These are phyloP conservation scores for Fusarium udum DNA, from an alignment of 2,329 filamentous ascomycete species.

Conservation along the genomic window DNA sequence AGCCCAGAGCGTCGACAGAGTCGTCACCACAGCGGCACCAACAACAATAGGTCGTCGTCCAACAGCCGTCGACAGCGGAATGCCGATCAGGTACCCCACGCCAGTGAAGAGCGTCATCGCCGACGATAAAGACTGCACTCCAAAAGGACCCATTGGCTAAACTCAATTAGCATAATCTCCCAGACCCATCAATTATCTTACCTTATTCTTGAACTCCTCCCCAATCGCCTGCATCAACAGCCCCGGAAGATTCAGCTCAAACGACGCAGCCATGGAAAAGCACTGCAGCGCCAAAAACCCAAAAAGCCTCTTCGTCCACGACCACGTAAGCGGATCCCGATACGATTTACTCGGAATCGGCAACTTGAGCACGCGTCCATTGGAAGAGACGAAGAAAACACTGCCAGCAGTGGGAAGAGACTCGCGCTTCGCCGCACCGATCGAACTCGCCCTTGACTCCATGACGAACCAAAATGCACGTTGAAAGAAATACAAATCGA, in stretches of 20 bases:
- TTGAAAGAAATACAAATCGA: no score
- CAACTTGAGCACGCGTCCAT: slow-evolving; percentile 24
- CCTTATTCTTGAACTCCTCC: slow-evolving; percentile 9
- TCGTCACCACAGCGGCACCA: not conserved
- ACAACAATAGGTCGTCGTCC: slow-evolving; percentile 25
- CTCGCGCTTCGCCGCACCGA: not conserved
- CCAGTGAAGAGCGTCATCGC: slow-evolving; percentile 30
- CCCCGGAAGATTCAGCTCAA: slow-evolving; percentile 23
- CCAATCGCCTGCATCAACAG: not conserved
- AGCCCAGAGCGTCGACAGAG: slow-evolving; percentile 15
- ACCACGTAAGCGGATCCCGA: slow-evolving; percentile 35
- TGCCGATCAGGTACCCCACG: slow-evolving; percentile 5
- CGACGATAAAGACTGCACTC: not conserved
- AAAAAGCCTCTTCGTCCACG: slow-evolving; percentile 1
- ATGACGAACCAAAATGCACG: not conserved
- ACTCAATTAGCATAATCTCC: fast-evolving
- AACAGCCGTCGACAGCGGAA: slow-evolving; percentile 27
- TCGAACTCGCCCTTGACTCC: not conserved
- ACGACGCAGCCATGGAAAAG: slow-evolving; percentile 7
- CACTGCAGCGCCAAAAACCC: slow-evolving; percentile 16
- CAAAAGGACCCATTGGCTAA: slow-evolving; percentile 8
- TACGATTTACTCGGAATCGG: slow-evolving; percentile 31
- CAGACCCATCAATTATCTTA: fast-evolving
- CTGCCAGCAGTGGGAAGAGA: slow-evolving; percentile 37
- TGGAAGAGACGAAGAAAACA: slow-evolving; percentile 36